A percentile compares a stretch with the other conserved stretches of the same genome.
Evolutionary conservation across 1,139 yeast species (phyloP).

Genomic region (Saccharomyces uvarum): DNA sequence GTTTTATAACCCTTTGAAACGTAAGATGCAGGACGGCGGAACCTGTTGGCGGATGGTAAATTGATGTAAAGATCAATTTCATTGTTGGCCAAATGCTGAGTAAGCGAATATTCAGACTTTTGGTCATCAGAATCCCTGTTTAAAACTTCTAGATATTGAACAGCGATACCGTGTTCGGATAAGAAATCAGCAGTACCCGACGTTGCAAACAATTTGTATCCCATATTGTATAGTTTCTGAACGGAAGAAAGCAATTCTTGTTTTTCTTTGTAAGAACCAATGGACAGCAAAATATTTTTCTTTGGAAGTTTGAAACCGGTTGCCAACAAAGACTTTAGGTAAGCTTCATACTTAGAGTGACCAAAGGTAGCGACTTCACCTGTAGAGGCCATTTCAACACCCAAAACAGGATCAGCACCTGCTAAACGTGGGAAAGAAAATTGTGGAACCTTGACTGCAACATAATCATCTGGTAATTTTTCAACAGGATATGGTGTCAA

Average conservation of each 20-base stretch:
- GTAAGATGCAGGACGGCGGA: conserved; percentile 97
- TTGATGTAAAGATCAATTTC: conserved; percentile 93
- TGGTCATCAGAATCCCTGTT: conserved; percentile 59
- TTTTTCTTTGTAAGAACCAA: conserved; percentile 98
- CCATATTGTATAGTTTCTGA: conserved; percentile 69
- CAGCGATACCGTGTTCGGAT: conserved; percentile 89
- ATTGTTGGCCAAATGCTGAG: conserved; percentile 94
- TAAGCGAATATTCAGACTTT: conserved; percentile 87
- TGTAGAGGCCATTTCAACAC: conserved; percentile 99
- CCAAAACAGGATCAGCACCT: conserved; percentile 97
- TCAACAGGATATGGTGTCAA: conserved; percentile 83
- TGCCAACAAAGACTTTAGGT: conserved; percentile 85
- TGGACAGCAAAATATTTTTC: conserved; percentile 85
- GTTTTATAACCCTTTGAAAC: conserved; percentile 96
- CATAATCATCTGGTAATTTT: conserved; percentile 83
- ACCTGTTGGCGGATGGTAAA: conserved; percentile 92
- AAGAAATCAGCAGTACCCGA: conserved; percentile 98
- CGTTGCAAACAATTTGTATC: conserved; percentile 89
- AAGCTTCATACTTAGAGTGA: conserved; percentile 92
- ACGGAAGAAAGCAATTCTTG: conserved; percentile 87
- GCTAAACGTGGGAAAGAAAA: conserved; percentile 95
- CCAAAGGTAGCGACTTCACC: conserved; percentile 99
- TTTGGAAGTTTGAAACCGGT: conserved; percentile 94
- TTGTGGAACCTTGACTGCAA: conserved; percentile 97
- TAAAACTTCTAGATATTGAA: conserved; percentile 87